Evolutionary conservation across 2,329 filamentous ascomycete genomes (phyloP).

Genomic region (Podosphaera xanthii): DNA sequence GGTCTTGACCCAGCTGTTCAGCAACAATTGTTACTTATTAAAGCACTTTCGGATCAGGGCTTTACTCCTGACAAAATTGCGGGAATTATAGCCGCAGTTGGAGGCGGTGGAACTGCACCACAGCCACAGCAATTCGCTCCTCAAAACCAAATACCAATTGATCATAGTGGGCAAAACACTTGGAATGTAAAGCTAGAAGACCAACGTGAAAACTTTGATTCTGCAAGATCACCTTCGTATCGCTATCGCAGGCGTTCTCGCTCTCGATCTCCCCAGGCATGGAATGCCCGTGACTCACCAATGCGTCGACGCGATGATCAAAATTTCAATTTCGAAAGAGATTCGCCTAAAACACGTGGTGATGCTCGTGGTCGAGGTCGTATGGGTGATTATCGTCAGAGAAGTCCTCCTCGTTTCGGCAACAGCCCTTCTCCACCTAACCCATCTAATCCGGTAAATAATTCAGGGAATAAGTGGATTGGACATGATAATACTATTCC

Average conservation of each 20-base stretch:
- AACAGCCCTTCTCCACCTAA: slow-evolving; percentile 35
- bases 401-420: slow-evolving; percentile 53
- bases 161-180: slow-evolving; percentile 18
- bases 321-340: slow-evolving; percentile 47
- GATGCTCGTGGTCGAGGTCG: slow-evolving; percentile 29
- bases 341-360: slow-evolving; percentile 39
- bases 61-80: slow-evolving; percentile 52
- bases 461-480: slow-evolving; percentile 45
- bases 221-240: slow-evolving; percentile 35
- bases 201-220: slow-evolving; percentile 27
- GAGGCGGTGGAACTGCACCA: slow-evolving; percentile 6
- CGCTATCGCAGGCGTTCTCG: slow-evolving; percentile 39
- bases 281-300: slow-evolving; percentile 37
- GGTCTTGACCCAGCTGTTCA: slow-evolving; percentile 31
- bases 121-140: slow-evolving; percentile 10
- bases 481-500: slow-evolving; percentile 57
- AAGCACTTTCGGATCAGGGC: slow-evolving; percentile 52
- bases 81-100: slow-evolving; percentile 22
- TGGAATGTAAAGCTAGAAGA: slow-evolving; percentile 19
- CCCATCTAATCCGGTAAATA: slow-evolving; percentile 15
- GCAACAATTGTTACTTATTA: slow-evolving; percentile 51
- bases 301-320: slow-evolving; percentile 25
- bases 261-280: slow-evolving; percentile 58
- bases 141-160: slow-evolving; percentile 7
- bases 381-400: slow-evolving; percentile 59